Evolutionary conservation across 345 rosid species (phyloP), one percentile per base, ranked within the genome.

Genomic region (Citrus mangshanensis): DNA sequence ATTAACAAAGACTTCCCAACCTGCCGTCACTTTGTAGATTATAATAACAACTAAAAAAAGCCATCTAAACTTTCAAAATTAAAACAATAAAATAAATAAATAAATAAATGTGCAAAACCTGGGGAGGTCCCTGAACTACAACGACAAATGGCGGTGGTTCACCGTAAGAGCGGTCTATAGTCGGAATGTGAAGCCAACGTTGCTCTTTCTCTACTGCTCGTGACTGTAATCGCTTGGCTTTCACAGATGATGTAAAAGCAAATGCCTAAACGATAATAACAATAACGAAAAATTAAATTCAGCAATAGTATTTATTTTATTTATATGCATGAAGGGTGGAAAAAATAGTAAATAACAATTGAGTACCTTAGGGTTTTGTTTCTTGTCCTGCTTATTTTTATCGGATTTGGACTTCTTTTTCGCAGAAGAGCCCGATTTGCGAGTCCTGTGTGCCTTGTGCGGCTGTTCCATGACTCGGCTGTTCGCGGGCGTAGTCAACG

Each of bases 1-100:
- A 96, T 93, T 85, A 96, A 58, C 30, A 94, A 81, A 55, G 99
- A 94, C 90, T 96, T 96, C 35, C 99, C 99, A 76, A 93, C 98
- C 97, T 95, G 81, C 49, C 81, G 25, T 35, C 81, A 73, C 38
- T 73, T 70, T 74, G 55, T 78, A 72, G 73, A 42, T 6, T 10
- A 28, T 8, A 49, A 76, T 37, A 40, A 38, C 28, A 62, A 19
- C 35, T 22, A 66, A 65, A 34, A 66, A 19, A 2, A 38, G 21
- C 14, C 35, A 5, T 19, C 60, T 18, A 37, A 65, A 10, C 24
- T 4, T 16, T 40, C 38, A 46, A 71, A 35, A 35, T 35, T 35
- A 35, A 35, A 35, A 35, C 38, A 35, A 35, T 6, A 35, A 32
- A 62, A 4, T 35, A n/a, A 24, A 32, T 35, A 7, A 14, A 30